phyloP scores from a whole-genome alignment of 164 flowering plant species.

The Vitis amurensis region DNA sequence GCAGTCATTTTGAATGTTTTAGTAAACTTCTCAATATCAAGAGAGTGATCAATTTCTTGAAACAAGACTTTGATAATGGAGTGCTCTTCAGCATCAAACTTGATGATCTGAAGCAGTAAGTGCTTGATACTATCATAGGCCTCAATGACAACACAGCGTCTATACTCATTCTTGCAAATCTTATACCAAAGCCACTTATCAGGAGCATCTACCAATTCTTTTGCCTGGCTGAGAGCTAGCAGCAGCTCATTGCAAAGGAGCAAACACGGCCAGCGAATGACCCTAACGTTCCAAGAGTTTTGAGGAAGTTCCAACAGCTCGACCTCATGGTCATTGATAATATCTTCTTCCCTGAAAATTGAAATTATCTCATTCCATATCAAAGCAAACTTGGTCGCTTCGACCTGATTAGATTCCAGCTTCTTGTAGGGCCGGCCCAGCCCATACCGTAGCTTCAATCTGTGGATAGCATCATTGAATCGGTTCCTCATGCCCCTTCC shows the following conservation, averaged over 20 bases:
- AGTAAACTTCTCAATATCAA: slow-evolving; percentile 53
- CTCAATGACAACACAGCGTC: slow-evolving; percentile 70
- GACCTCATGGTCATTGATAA: slow-evolving; percentile 53
- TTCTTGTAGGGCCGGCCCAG: slow-evolving; percentile 56
- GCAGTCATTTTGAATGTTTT: slow-evolving; percentile 46
- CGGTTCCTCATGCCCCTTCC: slow-evolving; percentile 49
- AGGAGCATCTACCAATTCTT: slow-evolving; percentile 60
- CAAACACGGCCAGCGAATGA: slow-evolving; percentile 70
- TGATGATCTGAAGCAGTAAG: slow-evolving; percentile 46
- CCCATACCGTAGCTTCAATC: slow-evolving; percentile 70
- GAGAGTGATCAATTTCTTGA: slow-evolving; percentile 57
- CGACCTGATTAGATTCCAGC: slow-evolving; percentile 68
- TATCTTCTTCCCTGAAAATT: slow-evolving; percentile 66
- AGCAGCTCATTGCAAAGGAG: slow-evolving; percentile 66
- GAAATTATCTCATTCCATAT: slow-evolving; percentile 68
- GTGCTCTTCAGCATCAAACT: slow-evolving; percentile 48
- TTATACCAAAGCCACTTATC: slow-evolving; percentile 70
- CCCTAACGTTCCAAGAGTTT: slow-evolving; percentile 62
- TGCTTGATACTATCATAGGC: slow-evolving; percentile 60
- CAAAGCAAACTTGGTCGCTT: slow-evolving; percentile 63
- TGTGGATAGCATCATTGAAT: slow-evolving; percentile 51
- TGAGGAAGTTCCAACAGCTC: slow-evolving; percentile 63
- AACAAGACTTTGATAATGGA: slow-evolving; percentile 49
- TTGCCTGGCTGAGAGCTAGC: slow-evolving; percentile 67
- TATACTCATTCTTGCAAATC: slow-evolving; percentile 63